These are phyloP conservation scores for Trichoderma lentiforme DNA, from an alignment of 2,329 filamentous ascomycete genomes.

Conservation along the genomic window DNA sequence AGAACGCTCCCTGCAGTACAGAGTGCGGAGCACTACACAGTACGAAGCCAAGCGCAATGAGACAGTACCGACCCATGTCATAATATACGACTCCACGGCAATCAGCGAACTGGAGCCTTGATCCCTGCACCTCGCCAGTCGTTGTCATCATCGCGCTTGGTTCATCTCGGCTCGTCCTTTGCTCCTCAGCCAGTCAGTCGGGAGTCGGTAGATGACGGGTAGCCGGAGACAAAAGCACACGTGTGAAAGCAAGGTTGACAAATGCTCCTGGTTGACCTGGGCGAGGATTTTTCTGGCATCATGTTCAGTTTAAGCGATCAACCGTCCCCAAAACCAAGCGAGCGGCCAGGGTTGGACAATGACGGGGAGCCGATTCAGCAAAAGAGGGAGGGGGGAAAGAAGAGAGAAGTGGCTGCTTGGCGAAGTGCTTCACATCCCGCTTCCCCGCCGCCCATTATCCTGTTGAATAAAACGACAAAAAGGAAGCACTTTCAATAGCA, in stretches of 20 bases:
- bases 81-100: slow-evolving; percentile 9
- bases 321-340: background rate
- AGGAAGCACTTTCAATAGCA: background rate
- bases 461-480: background rate
- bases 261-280: background rate
- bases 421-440: background rate
- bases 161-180: slow-evolving; percentile 11
- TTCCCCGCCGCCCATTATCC: background rate
- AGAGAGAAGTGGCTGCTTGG: background rate
- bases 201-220: slow-evolving; percentile 4
- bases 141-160: slow-evolving; percentile 11
- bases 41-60: background rate
- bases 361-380: background rate
- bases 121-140: background rate
- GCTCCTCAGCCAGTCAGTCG: background rate
- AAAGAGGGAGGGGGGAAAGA: background rate
- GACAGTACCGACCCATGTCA: background rate
- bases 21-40: background rate
- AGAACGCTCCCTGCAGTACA: background rate
- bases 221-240: background rate
- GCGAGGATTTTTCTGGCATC: background rate
- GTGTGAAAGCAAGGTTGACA: slow-evolving; percentile 2
- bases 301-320: background rate
- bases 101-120: slow-evolving; percentile 11
- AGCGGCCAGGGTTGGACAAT: background rate